Base-by-base conservation (phyloP, 192 early-diverging fungal species). In the Mycoemilia scoparia region DNA sequence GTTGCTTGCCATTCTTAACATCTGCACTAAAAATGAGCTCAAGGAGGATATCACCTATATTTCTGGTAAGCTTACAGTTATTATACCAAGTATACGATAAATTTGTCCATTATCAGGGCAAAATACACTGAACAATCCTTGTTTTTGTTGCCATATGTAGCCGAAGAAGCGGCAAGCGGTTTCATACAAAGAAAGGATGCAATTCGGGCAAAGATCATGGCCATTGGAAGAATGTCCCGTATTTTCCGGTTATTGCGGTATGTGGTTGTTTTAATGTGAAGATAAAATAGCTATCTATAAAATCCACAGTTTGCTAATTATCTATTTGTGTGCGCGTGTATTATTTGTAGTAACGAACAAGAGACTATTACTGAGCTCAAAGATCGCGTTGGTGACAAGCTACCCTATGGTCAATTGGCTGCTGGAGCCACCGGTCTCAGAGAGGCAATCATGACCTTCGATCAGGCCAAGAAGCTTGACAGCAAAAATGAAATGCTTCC, bases 21-120 rank as follows among this genome's bases (percentile, higher is more conserved):
- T 89, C 24, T 95, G 89, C 63, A 88, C 74, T 64, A 86, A 92
- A 54, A 87, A 90, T 36, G 93, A 97, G 62, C 62, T 93, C 11
- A 67, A 58, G 24, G 70, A 76, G 41, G 77, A 75, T 24, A 69
- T 70, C 11, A 38, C 35, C 32, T 12, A 26, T n/a, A n/a, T n/a
- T n/a, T n/a, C n/a, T n/a, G n/a, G n/a, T n/a, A n/a, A n/a, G n/a
- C n/a, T n/a, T n/a, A n/a, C n/a, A n/a, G n/a, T n/a, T n/a, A n/a
- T n/a, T n/a, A n/a, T n/a, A n/a, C n/a, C n/a, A n/a, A n/a, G n/a
- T n/a, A n/a, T n/a, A n/a, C n/a, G n/a, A n/a, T n/a, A n/a, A n/a
- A n/a, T n/a, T n/a, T n/a, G n/a, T n/a, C n/a, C n/a, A n/a, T n/a
- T n/a, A n/a, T n/a, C n/a, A n/a, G n/a, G n/a, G n/a, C n/a, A n/a